A percentile compares a stretch with the other conserved stretches of the same genome.
phyloP scores from a whole-genome alignment of 73 alveolate species.

The Paraurostyla sp. region DNA sequence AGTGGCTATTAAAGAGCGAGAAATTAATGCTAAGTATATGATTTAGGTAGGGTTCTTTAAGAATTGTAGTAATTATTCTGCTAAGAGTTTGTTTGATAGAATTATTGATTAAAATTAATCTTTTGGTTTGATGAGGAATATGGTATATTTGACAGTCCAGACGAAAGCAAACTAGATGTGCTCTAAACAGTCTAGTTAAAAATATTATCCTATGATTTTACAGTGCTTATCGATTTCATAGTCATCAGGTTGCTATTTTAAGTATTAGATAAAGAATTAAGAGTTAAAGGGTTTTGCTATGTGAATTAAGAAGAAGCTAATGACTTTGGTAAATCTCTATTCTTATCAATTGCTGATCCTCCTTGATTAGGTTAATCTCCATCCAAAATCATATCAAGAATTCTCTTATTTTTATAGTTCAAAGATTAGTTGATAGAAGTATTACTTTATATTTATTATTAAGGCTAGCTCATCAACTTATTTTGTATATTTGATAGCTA shows the following conservation, averaged over 20 bases:
- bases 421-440: background rate
- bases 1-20: too few relatives aligned
- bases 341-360: too few relatives aligned
- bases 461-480: background rate
- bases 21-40: too few relatives aligned
- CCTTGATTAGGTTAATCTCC: too few relatives aligned
- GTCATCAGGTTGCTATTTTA: background rate
- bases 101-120: background rate
- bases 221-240: conserved; percentile 3
- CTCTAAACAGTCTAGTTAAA: background rate
- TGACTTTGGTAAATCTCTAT: too few relatives aligned
- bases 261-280: background rate
- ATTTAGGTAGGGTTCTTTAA: too few relatives aligned
- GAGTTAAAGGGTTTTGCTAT: background rate
- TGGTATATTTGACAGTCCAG: too few relatives aligned
- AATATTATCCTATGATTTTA: background rate
- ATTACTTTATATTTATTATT: background rate
- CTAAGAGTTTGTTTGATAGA: too few relatives aligned
- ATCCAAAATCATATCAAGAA: conserved; percentile 19
- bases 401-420: conserved; percentile 17
- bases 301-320: too few relatives aligned
- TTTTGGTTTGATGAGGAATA: background rate
- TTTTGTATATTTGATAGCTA: background rate
- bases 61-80: too few relatives aligned
- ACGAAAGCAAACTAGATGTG: background rate